A percentile compares a stretch with the other conserved stretches of the same genome.
phyloP scores from a whole-genome alignment of 208 protist genomes.

The Trichomonas gallinae region DNA sequence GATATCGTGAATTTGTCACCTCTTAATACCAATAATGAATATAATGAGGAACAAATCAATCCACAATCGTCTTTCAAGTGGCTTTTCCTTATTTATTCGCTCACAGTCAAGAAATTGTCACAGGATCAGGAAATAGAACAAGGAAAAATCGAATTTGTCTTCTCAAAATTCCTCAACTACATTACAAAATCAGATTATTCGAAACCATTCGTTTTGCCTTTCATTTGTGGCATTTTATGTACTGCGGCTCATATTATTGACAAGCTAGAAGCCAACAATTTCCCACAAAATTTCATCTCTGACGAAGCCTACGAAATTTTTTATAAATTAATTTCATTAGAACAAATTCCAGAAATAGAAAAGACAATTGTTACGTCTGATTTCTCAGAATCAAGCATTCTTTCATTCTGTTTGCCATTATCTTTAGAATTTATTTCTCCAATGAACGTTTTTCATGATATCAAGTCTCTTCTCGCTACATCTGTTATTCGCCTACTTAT shows the following conservation, averaged over 20 bases:
- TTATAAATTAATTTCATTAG: background rate
- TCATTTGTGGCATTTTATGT: background rate
- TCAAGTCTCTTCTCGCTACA: background rate
- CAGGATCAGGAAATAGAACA: background rate
- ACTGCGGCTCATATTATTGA: background rate
- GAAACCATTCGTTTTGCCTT: background rate
- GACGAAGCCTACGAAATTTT: background rate
- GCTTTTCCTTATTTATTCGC: background rate
- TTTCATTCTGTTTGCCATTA: slow-evolving; percentile 5
- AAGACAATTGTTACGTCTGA: background rate
- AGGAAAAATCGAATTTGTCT: background rate
- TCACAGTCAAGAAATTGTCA: background rate
- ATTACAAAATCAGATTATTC: background rate
- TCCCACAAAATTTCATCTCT: background rate
- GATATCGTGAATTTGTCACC: background rate
- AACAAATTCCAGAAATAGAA: background rate
- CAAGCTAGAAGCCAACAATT: background rate
- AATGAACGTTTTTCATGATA: background rate
- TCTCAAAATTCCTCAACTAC: background rate
- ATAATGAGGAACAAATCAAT: background rate
- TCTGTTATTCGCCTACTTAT: background rate
- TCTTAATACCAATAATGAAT: background rate
- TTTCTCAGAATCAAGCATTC: background rate
- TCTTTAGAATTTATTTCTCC: background rate
- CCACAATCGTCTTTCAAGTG: background rate